Evolutionary conservation across 2,329 filamentous ascomycete genomes (phyloP).

Genomic region (Didymella sp.): DNA sequence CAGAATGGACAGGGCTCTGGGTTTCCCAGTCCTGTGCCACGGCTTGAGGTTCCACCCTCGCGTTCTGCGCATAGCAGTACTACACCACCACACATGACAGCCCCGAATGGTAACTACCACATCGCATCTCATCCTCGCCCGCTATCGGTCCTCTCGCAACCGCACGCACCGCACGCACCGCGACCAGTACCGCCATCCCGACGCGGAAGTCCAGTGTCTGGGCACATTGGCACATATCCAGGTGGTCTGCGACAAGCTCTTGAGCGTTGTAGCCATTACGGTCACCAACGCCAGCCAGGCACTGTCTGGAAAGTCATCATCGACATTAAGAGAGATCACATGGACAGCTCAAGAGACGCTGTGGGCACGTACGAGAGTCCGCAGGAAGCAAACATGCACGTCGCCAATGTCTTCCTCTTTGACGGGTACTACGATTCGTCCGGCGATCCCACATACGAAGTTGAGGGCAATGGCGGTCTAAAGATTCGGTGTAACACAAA

Average conservation of each 20-base stretch:
- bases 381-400: slow-evolving; percentile 14
- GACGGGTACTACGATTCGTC: background rate
- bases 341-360: background rate
- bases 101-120: slow-evolving; percentile 7
- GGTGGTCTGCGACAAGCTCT: slow-evolving; percentile 6
- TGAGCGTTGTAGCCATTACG: slow-evolving; percentile 1
- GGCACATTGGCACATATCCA: slow-evolving; percentile 23
- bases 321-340: background rate
- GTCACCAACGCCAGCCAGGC: background rate
- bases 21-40: slow-evolving; percentile 19
- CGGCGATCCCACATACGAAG: background rate
- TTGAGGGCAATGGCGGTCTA: background rate
- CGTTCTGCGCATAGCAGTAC: slow-evolving; percentile 10
- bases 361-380: background rate
- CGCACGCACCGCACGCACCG: slow-evolving; percentile 8
- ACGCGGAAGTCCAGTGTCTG: slow-evolving; percentile 7
- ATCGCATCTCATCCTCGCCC: slow-evolving; percentile 17
- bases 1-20: slow-evolving; percentile 13
- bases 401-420: background rate
- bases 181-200: slow-evolving; percentile 5
- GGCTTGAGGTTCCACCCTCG: slow-evolving; percentile 12
- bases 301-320: background rate
- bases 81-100: background rate
- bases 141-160: slow-evolving; percentile 18
- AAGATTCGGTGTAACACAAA: background rate